These are phyloP conservation scores for Lentinula novae-zelandiae DNA, from an alignment of 1,284 basidiomycete species.

Conservation along the genomic window DNA sequence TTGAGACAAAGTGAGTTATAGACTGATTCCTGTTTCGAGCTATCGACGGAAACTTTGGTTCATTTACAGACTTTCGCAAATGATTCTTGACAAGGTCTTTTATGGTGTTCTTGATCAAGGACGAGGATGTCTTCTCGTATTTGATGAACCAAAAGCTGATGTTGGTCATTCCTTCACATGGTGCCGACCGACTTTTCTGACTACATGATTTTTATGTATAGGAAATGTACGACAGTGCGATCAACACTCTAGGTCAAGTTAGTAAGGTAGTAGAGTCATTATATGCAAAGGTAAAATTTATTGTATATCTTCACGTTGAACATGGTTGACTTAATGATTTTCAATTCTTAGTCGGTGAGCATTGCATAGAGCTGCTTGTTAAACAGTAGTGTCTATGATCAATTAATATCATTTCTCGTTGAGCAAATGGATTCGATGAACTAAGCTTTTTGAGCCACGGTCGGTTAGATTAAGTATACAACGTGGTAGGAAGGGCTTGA, in stretches of 20 bases:
- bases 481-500: background rate
- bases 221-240: slow-evolving; percentile 84
- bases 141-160: slow-evolving; percentile 81
- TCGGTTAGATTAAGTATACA: too few relatives aligned
- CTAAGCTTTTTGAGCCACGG: background rate
- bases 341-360: slow-evolving; percentile 36
- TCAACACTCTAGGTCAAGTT: slow-evolving; percentile 88
- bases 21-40: background rate
- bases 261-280: slow-evolving; percentile 89
- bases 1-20: slow-evolving; percentile 83
- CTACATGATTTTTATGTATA: slow-evolving; percentile 25
- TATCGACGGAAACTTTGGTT: background rate
- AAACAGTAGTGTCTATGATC: background rate
- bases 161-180: slow-evolving; percentile 41
- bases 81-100: slow-evolving; percentile 97
- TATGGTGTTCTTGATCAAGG: slow-evolving; percentile 95
- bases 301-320: background rate
- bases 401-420: too few relatives aligned
- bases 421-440: background rate
- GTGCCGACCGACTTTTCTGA: background rate
- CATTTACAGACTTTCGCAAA: slow-evolving; percentile 77
- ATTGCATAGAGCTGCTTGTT: slow-evolving; percentile 31
- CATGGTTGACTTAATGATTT: background rate
- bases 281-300: slow-evolving; percentile 75
- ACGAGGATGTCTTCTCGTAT: slow-evolving; percentile 87